Evolutionary conservation across 257 asterid genomes (phyloP), one percentile per base, ranked within the genome.

Genomic region (Knoxia roxburghii): DNA sequence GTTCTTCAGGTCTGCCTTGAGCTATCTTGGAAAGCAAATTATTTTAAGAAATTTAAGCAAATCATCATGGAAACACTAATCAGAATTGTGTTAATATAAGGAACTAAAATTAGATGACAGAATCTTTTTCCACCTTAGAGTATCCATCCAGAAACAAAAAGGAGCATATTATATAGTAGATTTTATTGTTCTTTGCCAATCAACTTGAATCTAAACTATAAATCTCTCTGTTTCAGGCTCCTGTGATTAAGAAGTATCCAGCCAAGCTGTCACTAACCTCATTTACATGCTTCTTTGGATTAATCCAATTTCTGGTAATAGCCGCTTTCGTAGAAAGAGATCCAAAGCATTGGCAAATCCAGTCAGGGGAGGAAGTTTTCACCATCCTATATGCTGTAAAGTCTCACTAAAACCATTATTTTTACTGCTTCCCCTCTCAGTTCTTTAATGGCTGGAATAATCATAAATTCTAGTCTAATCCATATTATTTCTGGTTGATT

Each of bases 191-290:
- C 56, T 1, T 12, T 27, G 54, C 4, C 24, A 45, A 23, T 17
- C 51, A 23, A 6, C 30, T 9, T 7, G 2, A 5, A 39, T 15
- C 61, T 65, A 35, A 58, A 39, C 24, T n/a, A 9, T 6, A n/a
- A 26, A 20, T 41, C 30, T 37, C 11, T 49, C 43, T 51, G 4
- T 37, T 82, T 79, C 95, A 88, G 96, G 91, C 89, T 52, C 97
- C 97, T 6, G 80, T 88, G 69, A 76, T 88, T 64, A 86, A 85
- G 85, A 85, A 86, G 78, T 91, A 91, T 67, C 97, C 97, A 55
- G 95, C 97, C 23, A 88, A 88, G 65, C 93, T 91, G 53, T 86
- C 97, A 62, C 85, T 91, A 49, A 88, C 95, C 55, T 85, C 96
- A 33, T 88, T 91, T 70, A 88, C 95, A 41, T 85, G 86, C 84